Evolutionary conservation across 1,284 basidiomycete species (phyloP), one percentile per base, ranked within the genome.

Genomic region (Tilletia indica): DNA sequence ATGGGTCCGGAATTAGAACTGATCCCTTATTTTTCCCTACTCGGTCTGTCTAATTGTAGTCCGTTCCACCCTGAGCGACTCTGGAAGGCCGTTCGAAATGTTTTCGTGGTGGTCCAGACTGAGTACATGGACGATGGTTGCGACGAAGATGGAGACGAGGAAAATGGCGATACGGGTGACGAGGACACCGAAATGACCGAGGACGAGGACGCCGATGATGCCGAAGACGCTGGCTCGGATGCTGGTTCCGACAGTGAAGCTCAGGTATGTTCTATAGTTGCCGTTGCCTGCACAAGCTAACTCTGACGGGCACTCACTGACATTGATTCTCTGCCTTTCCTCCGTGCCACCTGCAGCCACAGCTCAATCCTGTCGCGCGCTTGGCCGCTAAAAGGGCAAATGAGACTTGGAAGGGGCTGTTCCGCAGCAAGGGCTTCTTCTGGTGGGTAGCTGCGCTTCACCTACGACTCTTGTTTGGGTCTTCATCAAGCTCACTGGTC

Each of bases 31-130:
- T 66, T 74, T 79, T 36, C 82, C 8, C 31, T 21, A 8, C 19
- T 34, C 48, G 85, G 86, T 86, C 85, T 74, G 73, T 80, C 11
- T 34, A 79, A 83, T 14, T 75, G 85, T 25, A 74, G 86, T 11
- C 87, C 87, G 0, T 87, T 87, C 79, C 85, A 86, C 64, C 86
- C 87, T 0, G 76, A 79, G 25, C 80, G 86, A 21, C 78, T 87
- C 0, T 87, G 86, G 87, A 75, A 87, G 68, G 76, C 76, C 21
- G 76, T 85, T 49, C 81, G 86, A 31, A 74, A 85, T 34, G 84
- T 85, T 6, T 86, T 87, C 73, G 86, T 86, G 58, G 84, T 87
- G 31, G 81, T 83, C 49, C 82, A 82, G 70, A 77, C 75, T 68
- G 82, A 82, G 71, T 82, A 76, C 68, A 84, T 84, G 31, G 85